Percentiles rank a stretch among this genome's conserved stretches.
Conservation (phyloP, 768 basidiomycete species). For the Boletus speciosus region DNA sequence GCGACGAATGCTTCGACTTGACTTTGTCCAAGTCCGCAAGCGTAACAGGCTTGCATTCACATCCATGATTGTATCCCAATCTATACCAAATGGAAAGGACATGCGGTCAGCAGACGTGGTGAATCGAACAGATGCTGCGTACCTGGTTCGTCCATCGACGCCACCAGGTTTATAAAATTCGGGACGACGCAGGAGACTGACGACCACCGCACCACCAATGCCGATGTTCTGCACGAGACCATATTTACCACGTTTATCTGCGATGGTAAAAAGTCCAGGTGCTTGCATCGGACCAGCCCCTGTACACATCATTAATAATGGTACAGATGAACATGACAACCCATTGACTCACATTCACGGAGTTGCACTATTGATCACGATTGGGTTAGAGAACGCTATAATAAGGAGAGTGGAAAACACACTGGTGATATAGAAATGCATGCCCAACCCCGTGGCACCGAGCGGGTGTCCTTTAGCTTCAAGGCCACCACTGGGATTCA, state of each 20-base stretch:
- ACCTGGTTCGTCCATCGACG: slow-evolving; percentile 65
- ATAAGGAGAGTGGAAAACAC: slow-evolving; percentile 20
- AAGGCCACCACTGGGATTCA: slow-evolving; percentile 82
- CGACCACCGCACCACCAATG: slow-evolving; percentile 75
- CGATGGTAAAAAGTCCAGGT: slow-evolving; percentile 57
- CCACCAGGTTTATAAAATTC: slow-evolving; percentile 72
- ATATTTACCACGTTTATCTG: slow-evolving; percentile 70
- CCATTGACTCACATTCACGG: slow-evolving; percentile 52
- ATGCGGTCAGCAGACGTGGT: background rate
- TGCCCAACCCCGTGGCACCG: slow-evolving; percentile 78
- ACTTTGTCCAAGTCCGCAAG: slow-evolving; percentile 69
- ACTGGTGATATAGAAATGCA: slow-evolving; percentile 88
- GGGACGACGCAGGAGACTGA: slow-evolving; percentile 71
- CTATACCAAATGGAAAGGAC: slow-evolving; percentile 31
- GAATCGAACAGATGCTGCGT: slow-evolving; percentile 2
- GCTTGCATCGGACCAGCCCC: slow-evolving; percentile 88
- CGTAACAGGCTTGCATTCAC: slow-evolving; percentile 61
- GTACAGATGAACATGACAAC: background rate
- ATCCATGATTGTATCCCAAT: slow-evolving; percentile 78
- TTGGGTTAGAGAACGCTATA: background rate
- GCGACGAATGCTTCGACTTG: slow-evolving; percentile 62
- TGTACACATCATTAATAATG: slow-evolving; percentile 20
- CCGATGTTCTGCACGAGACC: slow-evolving; percentile 84
- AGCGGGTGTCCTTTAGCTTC: slow-evolving; percentile 90
- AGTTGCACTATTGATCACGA: slow-evolving; percentile 57